Percentiles rank a stretch among this genome's conserved stretches.
phyloP scores from a whole-genome alignment of 495 filamentous ascomycete species.

The Sporormia fimetaria region DNA sequence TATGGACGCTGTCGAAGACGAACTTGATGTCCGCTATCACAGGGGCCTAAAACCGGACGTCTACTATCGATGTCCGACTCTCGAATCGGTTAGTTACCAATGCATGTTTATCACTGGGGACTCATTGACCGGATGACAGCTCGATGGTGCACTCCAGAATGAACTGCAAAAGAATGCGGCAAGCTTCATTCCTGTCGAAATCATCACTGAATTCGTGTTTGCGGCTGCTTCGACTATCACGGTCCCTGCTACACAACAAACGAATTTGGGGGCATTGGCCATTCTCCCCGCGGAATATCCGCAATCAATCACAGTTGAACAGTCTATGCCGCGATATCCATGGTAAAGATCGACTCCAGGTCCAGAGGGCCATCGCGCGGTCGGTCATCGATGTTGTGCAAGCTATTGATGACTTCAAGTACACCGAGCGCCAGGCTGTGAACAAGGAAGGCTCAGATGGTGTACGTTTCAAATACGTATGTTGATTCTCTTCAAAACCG shows the following conservation, averaged over 20 bases:
- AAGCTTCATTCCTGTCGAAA: conserved; percentile 15
- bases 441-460: conserved; percentile 14
- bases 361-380: conserved; percentile 10
- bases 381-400: conserved; percentile 16
- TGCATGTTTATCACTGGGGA: no score
- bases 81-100: no score
- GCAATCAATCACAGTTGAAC: conserved; percentile 10
- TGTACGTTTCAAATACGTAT: conserved; percentile 20
- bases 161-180: conserved; percentile 8
- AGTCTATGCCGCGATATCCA: conserved; percentile 14
- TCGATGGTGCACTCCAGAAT: conserved; percentile 10
- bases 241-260: conserved; percentile 8
- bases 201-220: conserved; percentile 19
- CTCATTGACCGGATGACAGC: background rate
- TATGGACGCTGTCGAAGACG: conserved; percentile 13
- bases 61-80: conserved; percentile 17
- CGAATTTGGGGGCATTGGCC: conserved; percentile 9
- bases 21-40: conserved; percentile 11
- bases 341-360: conserved; percentile 14
- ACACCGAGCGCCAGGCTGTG: conserved; percentile 15
- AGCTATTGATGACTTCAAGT: conserved; percentile 15
- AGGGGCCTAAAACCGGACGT: conserved; percentile 15
- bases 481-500: conserved; percentile 17
- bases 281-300: conserved; percentile 7
- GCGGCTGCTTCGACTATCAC: conserved; percentile 12